Conservation (phyloP, 2,329 filamentous ascomycete genomes). For the Aspergillus versicolor region DNA sequence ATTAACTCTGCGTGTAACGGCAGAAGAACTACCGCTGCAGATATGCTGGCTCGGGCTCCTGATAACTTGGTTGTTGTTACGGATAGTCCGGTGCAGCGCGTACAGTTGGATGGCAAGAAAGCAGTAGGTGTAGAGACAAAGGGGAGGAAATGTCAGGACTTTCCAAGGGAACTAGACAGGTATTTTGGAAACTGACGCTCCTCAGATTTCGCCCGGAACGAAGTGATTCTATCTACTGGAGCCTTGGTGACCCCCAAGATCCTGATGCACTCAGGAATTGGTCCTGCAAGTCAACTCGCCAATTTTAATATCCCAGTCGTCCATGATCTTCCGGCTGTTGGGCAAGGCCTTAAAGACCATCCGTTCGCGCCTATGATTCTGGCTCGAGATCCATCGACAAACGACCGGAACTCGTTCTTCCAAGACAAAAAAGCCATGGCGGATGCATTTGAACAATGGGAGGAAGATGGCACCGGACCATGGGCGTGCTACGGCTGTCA, state of each 20-base stretch:
- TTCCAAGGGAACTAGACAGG: too few species aligned
- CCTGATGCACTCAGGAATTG: not conserved
- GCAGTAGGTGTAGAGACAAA: too few species aligned
- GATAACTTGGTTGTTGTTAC: too few species aligned
- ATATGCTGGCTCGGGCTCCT: too few species aligned
- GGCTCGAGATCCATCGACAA: slow-evolving; percentile 44
- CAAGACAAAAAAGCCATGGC: slow-evolving; percentile 42
- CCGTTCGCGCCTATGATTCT: slow-evolving; percentile 13
- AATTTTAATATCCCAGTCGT: not conserved
- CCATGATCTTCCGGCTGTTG: slow-evolving; percentile 32
- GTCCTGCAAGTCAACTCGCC: not conserved
- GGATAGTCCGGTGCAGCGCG: too few species aligned
- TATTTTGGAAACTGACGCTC: too few species aligned
- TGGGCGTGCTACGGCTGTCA: slow-evolving; percentile 42
- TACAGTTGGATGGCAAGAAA: too few species aligned
- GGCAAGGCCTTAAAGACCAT: slow-evolving; percentile 27
- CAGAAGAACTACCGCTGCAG: too few species aligned
- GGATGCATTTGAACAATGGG: slow-evolving; percentile 51
- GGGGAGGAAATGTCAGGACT: too few species aligned
- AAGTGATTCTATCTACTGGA: not conserved
- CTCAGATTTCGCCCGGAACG: not conserved
- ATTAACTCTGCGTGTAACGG: too few species aligned
- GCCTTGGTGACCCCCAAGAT: not conserved
- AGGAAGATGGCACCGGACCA: slow-evolving; percentile 40
- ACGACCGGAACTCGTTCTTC: slow-evolving; percentile 50